Base-by-base conservation (phyloP, 306 rosid genomes). In the Boehmeria nivea region DNA sequence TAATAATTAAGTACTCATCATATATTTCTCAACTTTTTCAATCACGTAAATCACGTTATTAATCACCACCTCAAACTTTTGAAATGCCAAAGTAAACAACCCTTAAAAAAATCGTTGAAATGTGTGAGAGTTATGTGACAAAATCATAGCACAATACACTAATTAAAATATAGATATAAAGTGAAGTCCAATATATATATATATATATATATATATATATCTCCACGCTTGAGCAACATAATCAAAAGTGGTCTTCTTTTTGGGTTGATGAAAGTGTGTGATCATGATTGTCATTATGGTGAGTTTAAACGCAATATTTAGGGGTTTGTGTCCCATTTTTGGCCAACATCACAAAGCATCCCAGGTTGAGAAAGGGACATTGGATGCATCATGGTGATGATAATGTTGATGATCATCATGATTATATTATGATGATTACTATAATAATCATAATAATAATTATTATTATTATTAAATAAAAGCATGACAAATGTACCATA, bases 271-370 rank as follows among this genome's bases (percentile, higher is more conserved):
- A 54, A 61, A 51, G 51, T 40, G 64, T 25, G 59, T 20, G 24
- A 43, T 62, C 21, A 54, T 25, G 6, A 47, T 57, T 21, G 47
- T 51, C 42, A 44, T 15, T 25, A 19, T 23, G 4, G 55, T 27
- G 14, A 48, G 40, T n/a, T 53, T 31, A 49, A 60, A 71, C 34
- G 69, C 78, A 79, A 55, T 69, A 54, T 73, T 70, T 76, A 65
- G 61, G 76, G 78, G 75, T 57, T 12, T 39, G 57, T 24, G 97
- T 80, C 83, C 70, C 77, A 52, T 57, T 49, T 37, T 70, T 70
- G 44, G 59, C 43, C 72, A 58, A 64, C 85, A 85, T 66, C 19
- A 57, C 60, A 60, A 65, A 79, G 73, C 84, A 86, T 78, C 84
- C 74, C 69, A 78, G 73, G 72, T 58, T 70, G 42, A 69, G 75